Evolutionary conservation across 768 basidiomycete genomes (phyloP).

Genomic region (Podaxis mareebaensis): DNA sequence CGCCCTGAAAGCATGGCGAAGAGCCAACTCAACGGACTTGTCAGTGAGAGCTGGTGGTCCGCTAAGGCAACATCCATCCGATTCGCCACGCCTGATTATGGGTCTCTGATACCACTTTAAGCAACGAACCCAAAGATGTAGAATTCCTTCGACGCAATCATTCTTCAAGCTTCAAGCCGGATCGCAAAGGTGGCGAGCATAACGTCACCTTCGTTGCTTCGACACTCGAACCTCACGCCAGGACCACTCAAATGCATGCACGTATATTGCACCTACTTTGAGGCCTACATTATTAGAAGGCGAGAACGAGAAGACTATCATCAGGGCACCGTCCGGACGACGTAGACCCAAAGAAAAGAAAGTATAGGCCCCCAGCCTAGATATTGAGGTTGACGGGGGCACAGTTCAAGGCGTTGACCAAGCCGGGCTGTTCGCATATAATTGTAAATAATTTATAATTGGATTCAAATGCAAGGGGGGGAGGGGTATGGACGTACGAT

Average conservation of each 20-base stretch:
- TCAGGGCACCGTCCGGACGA: neutral
- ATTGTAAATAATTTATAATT: neutral
- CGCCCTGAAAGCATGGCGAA: neutral
- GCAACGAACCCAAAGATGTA: neutral
- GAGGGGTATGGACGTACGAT: conserved; percentile 1
- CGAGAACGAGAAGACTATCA: neutral
- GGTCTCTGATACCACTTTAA: neutral
- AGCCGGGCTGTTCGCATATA: conserved; percentile 3
- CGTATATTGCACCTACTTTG: conserved; percentile 16
- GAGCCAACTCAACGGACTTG: neutral
- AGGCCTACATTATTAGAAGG: neutral
- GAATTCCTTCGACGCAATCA: neutral
- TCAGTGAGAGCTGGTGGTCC: neutral
- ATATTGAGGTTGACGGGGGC: conserved; percentile 8
- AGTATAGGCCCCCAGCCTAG: neutral
- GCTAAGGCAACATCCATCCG: neutral
- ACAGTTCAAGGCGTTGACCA: conserved; percentile 10
- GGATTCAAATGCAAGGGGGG: neutral
- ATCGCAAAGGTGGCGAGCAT: no score
- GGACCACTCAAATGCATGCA: conserved; percentile 16
- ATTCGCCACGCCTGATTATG: neutral
- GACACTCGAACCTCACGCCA: no score
- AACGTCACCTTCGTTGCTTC: no score
- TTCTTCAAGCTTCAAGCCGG: neutral
- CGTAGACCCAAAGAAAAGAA: neutral